A percentile compares a stretch with the other conserved stretches of the same genome.
phyloP scores from a whole-genome alignment of 495 filamentous ascomycete genomes.

The Sphaerosporella brunnea region DNA sequence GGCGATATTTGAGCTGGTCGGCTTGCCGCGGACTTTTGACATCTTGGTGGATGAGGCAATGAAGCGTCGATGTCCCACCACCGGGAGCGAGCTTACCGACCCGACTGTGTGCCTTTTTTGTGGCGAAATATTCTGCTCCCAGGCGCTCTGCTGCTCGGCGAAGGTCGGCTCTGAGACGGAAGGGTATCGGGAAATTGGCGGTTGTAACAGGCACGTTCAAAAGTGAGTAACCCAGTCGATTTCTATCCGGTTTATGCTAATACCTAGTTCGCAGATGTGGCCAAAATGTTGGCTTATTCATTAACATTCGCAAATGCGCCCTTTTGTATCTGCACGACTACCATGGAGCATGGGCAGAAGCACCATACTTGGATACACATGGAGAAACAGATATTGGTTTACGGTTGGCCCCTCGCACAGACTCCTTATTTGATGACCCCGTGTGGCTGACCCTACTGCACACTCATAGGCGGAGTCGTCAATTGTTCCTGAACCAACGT shows the following conservation, averaged over 20 bases:
- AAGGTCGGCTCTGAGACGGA: conserved; percentile 27
- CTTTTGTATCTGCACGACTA: conserved; percentile 66
- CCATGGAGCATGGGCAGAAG: conserved; percentile 68
- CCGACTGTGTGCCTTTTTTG: conserved; percentile 88
- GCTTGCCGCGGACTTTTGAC: conserved; percentile 79
- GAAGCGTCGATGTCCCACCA: conserved; percentile 54
- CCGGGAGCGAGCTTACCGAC: conserved; percentile 76
- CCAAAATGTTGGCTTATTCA: conserved; percentile 70
- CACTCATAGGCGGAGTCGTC: conserved; percentile 42
- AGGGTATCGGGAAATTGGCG: conserved; percentile 41
- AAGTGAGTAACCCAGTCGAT: conserved; percentile 40
- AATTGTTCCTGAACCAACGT: conserved; percentile 81
- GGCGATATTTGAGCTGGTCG: conserved; percentile 81
- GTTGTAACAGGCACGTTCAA: conserved; percentile 71
- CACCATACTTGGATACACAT: conserved; percentile 87
- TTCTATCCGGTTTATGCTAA: conserved; percentile 8
- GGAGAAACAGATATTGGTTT: conserved; percentile 82
- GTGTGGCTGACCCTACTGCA: too few relatives aligned
- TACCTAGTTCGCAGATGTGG: conserved; percentile 45
- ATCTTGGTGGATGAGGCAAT: conserved; percentile 85
- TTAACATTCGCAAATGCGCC: conserved; percentile 89
- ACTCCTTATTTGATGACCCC: conserved; percentile 92
- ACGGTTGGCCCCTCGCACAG: conserved; percentile 35
- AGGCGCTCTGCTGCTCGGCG: conserved; percentile 73
- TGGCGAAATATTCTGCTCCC: conserved; percentile 85